phyloP scores from a whole-genome alignment of 495 filamentous ascomycete species.

The Darksidea phi region DNA sequence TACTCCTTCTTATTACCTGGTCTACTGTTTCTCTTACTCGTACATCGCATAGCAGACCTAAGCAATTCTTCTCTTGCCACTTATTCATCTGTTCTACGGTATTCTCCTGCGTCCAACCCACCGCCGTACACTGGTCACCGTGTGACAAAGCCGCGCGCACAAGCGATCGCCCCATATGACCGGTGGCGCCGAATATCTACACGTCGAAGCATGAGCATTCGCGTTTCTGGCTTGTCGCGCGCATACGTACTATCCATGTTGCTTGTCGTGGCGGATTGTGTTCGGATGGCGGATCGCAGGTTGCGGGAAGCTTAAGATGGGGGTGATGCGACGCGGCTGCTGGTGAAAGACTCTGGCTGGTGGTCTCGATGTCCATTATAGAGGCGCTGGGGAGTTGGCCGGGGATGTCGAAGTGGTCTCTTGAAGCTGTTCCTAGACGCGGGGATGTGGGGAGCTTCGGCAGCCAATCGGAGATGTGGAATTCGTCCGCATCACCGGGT shows the following conservation, averaged over 20 bases:
- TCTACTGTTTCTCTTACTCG: conserved; percentile 75
- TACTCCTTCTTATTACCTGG: conserved; percentile 63
- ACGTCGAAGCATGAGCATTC: not conserved
- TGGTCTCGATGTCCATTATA: conserved; percentile 32
- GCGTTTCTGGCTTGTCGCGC: not conserved
- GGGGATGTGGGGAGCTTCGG: conserved; percentile 2
- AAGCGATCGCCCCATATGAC: conserved; percentile 91
- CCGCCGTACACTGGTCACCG: conserved; percentile 83
- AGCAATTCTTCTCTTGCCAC: conserved; percentile 62
- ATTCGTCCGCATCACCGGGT: not conserved
- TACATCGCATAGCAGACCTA: conserved; percentile 86
- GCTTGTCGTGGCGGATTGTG: conserved; percentile 38
- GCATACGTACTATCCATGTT: conserved; percentile 38
- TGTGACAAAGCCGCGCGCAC: conserved; percentile 76
- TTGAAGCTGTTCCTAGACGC: conserved; percentile 1
- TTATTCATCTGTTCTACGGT: conserved; percentile 67
- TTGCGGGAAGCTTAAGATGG: conserved; percentile 38
- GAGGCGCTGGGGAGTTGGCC: not conserved
- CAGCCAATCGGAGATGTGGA: conserved; percentile 14
- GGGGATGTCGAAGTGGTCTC: not conserved
- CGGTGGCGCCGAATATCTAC: conserved; percentile 89
- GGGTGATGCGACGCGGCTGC: conserved; percentile 31
- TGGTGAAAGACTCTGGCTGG: conserved; percentile 33
- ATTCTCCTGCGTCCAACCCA: conserved; percentile 82
- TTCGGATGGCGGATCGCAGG: conserved; percentile 41